phyloP scores from a whole-genome alignment of 129 eudicot species.

The Daucus carota region DNA sequence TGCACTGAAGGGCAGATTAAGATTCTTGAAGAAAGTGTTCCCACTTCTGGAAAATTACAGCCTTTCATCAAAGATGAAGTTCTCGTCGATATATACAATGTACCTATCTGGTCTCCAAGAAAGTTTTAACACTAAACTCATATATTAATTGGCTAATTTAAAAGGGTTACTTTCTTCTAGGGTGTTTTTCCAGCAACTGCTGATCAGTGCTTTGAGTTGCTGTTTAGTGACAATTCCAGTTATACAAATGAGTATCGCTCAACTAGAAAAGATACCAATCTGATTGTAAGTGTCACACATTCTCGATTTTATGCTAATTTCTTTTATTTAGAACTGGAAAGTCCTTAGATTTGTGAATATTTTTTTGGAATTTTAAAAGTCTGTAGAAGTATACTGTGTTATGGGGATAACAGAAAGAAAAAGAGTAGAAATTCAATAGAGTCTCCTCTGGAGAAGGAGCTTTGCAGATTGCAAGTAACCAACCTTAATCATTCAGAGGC shows the following conservation, averaged over 20 bases:
- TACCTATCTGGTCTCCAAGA: conserved; percentile 18
- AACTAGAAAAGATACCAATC: conserved; percentile 65
- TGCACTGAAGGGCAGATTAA: conserved; percentile 28
- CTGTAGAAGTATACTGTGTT: neutral
- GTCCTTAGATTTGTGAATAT: neutral
- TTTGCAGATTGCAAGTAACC: neutral
- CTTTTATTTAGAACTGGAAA: neutral
- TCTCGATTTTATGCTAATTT: neutral
- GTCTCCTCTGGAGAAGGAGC: neutral
- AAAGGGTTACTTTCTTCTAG: conserved; percentile 24
- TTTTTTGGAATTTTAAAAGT: neutral
- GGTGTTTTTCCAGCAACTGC: conserved; percentile 69
- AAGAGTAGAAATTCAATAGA: neutral
- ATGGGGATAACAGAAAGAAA: neutral
- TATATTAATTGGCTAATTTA: neutral
- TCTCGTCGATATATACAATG: conserved; percentile 63
- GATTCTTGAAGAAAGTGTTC: conserved; percentile 48
- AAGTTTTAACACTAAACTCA: neutral
- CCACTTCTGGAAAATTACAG: conserved; percentile 39
- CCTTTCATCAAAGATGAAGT: conserved; percentile 83
- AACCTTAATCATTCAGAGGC: neutral
- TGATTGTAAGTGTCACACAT: conserved; percentile 38
- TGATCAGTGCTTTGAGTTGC: conserved; percentile 60
- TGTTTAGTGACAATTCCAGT: conserved; percentile 64
- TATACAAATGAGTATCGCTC: conserved; percentile 68